These are phyloP conservation scores for Mucor circinelloides DNA, from an alignment of 371 early-diverging fungal genomes.

Conservation along the genomic window DNA sequence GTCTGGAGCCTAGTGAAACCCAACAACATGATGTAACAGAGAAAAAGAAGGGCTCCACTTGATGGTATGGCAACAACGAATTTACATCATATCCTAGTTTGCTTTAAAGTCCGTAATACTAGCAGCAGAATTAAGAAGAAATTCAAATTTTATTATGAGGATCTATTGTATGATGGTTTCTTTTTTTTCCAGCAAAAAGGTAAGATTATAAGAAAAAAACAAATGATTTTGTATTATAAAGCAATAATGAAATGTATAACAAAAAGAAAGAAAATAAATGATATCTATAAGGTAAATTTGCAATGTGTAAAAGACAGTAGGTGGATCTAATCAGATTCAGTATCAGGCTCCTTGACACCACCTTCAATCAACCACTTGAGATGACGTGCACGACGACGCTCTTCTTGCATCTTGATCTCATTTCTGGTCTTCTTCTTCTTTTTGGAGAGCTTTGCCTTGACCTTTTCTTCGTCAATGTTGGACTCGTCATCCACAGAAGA, in stretches of 20 bases:
- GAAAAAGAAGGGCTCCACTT: not conserved
- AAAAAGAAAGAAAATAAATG: constrained; percentile 7
- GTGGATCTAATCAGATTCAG: constrained; percentile 63
- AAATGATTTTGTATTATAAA: not conserved
- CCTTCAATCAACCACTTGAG: constrained; percentile 77
- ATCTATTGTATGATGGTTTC: not conserved
- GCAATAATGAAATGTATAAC: not conserved
- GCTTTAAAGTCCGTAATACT: too few species aligned
- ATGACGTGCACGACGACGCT: constrained; percentile 70
- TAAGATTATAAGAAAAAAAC: constrained; percentile 2
- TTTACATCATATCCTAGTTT: too few species aligned
- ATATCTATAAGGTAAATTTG: not conserved
- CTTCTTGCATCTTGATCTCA: constrained; percentile 70
- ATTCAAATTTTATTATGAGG: constrained; percentile 4
- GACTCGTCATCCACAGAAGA: constrained; percentile 63
- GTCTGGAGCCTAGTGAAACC: constrained; percentile 3
- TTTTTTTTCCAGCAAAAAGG: not conserved
- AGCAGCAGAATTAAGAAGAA: not conserved
- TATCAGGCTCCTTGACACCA: constrained; percentile 67
- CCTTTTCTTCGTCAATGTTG: constrained; percentile 62
- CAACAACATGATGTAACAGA: not conserved
- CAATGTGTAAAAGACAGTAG: too few species aligned
- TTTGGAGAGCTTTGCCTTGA: constrained; percentile 68
- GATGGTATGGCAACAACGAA: too few species aligned
- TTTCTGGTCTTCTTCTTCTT: constrained; percentile 86